Percentiles rank a stretch among this genome's conserved stretches.
Conservation (phyloP, 2,329 filamentous ascomycete species). For the Venturia nashicola region DNA sequence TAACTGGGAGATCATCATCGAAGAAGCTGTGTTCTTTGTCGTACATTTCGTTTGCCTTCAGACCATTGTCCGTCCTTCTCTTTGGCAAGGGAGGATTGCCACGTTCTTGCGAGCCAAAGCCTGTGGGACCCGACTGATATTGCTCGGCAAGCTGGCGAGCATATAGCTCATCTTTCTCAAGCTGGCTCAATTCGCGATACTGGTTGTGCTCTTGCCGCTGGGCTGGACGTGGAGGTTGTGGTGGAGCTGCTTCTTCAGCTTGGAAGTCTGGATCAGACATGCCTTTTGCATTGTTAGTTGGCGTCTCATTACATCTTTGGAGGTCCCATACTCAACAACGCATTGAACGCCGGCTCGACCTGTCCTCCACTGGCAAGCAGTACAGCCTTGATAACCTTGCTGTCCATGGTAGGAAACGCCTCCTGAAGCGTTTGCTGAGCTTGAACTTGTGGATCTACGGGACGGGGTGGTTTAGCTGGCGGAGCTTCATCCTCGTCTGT, state of each 20-base stretch:
- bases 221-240: constrained; percentile 68
- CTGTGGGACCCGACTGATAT: constrained; percentile 44
- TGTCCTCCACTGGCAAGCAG: constrained; percentile 73
- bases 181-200: constrained; percentile 47
- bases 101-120: constrained; percentile 19
- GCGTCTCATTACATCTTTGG: background rate
- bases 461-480: constrained; percentile 68
- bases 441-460: constrained; percentile 68
- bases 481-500: constrained; percentile 45
- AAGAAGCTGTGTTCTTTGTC: constrained; percentile 76
- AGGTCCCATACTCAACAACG: constrained; percentile 57
- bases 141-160: constrained; percentile 88
- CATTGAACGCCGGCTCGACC: constrained; percentile 91
- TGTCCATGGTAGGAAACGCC: constrained; percentile 79
- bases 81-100: constrained; percentile 28
- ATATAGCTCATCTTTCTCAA: constrained; percentile 85
- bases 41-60: constrained; percentile 42
- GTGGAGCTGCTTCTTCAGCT: constrained; percentile 41
- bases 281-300: constrained; percentile 24
- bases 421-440: constrained; percentile 82
- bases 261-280: constrained; percentile 43
- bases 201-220: constrained; percentile 40
- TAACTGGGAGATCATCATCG: constrained; percentile 89
- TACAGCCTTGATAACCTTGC: constrained; percentile 72
- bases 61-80: constrained; percentile 39